Conservation (phyloP, 192 early-diverging fungal species). For the Chytriomyces sp. region DNA sequence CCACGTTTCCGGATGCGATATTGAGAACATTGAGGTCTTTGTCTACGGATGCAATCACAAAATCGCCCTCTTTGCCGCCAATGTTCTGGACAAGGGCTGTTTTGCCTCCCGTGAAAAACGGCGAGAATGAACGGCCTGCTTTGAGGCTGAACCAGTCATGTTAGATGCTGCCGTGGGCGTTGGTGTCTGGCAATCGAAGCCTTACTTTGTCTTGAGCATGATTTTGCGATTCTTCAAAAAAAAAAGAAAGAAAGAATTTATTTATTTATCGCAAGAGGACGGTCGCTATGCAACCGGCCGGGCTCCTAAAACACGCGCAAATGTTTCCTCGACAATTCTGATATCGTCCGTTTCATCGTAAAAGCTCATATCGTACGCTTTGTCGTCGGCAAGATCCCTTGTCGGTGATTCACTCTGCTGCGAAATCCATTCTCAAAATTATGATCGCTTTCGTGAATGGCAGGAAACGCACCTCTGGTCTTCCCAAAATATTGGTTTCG, state of each 20-base stretch:
- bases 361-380: slow-evolving; percentile 8
- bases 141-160: slow-evolving; percentile 8
- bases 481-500: background rate
- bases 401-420: background rate
- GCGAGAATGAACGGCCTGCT: slow-evolving; percentile 8
- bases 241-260: slow-evolving; percentile 7
- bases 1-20: slow-evolving; percentile 23
- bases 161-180: background rate
- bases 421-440: background rate
- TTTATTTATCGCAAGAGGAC: background rate
- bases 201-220: background rate
- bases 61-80: background rate
- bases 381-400: background rate
- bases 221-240: background rate
- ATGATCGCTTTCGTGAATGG: background rate
- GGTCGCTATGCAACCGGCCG: too few species aligned
- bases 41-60: slow-evolving; percentile 10
- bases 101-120: slow-evolving; percentile 25
- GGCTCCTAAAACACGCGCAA: slow-evolving; percentile 1
- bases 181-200: background rate
- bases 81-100: background rate
- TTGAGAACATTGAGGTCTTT: slow-evolving; percentile 16
- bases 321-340: slow-evolving; percentile 22
- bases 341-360: slow-evolving; percentile 33
- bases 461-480: background rate